Conservation (phyloP, 306 rosid species). For the Alnus rubra region DNA sequence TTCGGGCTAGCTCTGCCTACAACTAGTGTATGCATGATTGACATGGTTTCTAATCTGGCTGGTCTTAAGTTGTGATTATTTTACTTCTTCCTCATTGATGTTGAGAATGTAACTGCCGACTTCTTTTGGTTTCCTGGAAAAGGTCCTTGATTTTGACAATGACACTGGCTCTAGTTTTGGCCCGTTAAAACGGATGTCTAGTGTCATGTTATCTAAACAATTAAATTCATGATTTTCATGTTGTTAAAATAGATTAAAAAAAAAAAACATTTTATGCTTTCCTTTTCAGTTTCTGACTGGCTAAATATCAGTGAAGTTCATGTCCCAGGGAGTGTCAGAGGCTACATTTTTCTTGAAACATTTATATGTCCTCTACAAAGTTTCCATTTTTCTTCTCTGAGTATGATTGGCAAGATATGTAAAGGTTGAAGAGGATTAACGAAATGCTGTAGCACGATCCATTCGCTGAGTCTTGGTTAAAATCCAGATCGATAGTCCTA, state of each 20-base stretch:
- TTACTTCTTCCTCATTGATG: background rate
- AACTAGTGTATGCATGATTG: background rate
- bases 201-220: background rate
- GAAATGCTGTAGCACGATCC: background rate
- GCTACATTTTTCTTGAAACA: background rate
- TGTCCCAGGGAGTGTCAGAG: background rate
- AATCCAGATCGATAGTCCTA: background rate
- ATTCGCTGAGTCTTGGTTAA: background rate
- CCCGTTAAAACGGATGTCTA: background rate
- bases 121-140: background rate
- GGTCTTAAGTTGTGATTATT: background rate
- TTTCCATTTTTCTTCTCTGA: background rate
- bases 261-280: background rate
- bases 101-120: background rate
- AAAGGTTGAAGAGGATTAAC: background rate
- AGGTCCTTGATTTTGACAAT: background rate
- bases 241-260: background rate
- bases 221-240: background rate
- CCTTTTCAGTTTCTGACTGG: background rate
- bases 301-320: background rate
- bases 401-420: background rate
- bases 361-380: background rate
- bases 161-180: background rate
- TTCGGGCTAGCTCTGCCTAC: background rate
- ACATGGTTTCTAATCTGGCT: background rate